Evolutionary conservation across 192 early-diverging fungal species (phyloP), one percentile per base, ranked within the genome.

Genomic region (Backusella liffmaniae): DNA sequence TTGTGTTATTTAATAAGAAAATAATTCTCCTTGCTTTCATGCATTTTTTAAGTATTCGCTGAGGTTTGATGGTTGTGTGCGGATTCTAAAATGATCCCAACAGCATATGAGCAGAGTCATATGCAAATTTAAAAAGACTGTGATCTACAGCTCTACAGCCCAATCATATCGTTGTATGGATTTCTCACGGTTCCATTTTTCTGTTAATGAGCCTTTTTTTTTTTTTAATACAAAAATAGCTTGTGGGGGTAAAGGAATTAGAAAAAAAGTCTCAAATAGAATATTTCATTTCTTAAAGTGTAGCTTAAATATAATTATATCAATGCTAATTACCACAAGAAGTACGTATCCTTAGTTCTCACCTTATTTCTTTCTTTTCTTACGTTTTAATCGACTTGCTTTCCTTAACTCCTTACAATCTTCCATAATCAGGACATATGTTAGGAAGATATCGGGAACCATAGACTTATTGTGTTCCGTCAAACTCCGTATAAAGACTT

Each of bases 181-280:
- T 62, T 62, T 62, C 56, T 62, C 56, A 62, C 56, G 56, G 56
- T 62, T 62, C 53, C 12, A 62, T 29, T 62, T 49, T 23, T 62
- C 56, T 62, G 26, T 62, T 62, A 62, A 29, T 62, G 21, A 3
- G 53, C 8, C 32, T 32, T 56, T 62, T 12, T 23, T 59, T 59
- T 62, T 29, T 62, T n/a, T n/a, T n/a, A n/a, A 59, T 59, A 26
- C 21, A 10, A 12, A 23, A 26, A 26, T 12, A 4, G 21, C 10
- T 59, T 59, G 21, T 29, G 56, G 56, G 56, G 56, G n/a, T 59
- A 59, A 26, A 26, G 9, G 56, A 59, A 8, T 49, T 18, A 49
- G 30, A 56, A 56, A 56, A 56, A 56, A 10, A 56, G 53, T 8
- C 18, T 56, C 9, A 9, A 4, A 0, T 5, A n/a, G 46, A 18